Evolutionary conservation across 768 basidiomycete species (phyloP), one percentile per base, ranked within the genome.

Genomic region (Panaeolus cyanescens): DNA sequence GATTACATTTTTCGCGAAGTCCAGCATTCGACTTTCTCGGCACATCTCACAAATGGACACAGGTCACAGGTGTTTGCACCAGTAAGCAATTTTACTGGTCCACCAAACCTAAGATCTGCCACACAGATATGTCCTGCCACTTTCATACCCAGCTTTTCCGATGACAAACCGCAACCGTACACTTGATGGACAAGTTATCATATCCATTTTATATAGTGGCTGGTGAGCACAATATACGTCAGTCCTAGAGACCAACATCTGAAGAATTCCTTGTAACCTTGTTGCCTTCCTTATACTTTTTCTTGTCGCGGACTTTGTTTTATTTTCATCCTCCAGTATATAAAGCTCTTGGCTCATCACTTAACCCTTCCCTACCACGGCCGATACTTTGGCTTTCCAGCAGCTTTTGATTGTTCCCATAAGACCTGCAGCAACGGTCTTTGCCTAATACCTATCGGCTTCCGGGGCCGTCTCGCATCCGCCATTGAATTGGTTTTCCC

Each of bases 201-300:
- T 50, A 50, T 28, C 45, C 45, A 28, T 50, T 50, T 28, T 20
- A 22, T 50, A 50, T 25, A 50, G 19, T 15, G 22, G 30, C 10
- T 50, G 22, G 30, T 50, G 45, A 25, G 22, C 13, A 28, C 45
- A 50, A 50, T 28, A 50, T 50, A 50, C 45, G 45, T 50, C 45
- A 50, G 45, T 13, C 45, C 45, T 50, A 6, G 45, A 50, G 22
- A 50, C 45, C 15, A 50, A 50, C 45, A 28, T 8, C 25, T 50
- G 8, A 50, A 50, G 10, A 50, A 28, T 28, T 30, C 45, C 25
- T 50, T 50, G 45, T 50, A 25, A 25, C 45, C 45, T 50, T 50
- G 45, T 50, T 50, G 10, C 45, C 15, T 50, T 50, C 45, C 45
- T 50, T 50, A 50, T 50, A 50, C 30, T 50, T 42, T 34, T 50